These are phyloP conservation scores for Plasmodium vinckei DNA, from an alignment of 169 alveolate species.

Conservation along the genomic window DNA sequence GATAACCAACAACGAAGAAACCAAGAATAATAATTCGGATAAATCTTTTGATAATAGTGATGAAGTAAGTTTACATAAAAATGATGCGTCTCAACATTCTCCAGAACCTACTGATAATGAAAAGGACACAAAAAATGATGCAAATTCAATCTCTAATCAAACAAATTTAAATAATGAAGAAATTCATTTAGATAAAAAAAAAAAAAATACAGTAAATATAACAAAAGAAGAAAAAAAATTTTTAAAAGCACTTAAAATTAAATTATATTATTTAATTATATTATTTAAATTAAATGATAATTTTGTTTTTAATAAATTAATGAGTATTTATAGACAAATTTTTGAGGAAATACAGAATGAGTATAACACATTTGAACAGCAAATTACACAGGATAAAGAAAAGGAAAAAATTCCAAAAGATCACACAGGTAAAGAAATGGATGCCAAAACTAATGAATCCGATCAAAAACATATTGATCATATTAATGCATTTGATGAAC, in stretches of 20 bases:
- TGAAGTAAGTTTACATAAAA: not conserved
- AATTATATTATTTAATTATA: conserved; percentile 42
- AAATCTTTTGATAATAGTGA: not conserved
- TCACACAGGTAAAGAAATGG: not conserved
- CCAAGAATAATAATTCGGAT: not conserved
- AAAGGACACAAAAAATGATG: not conserved
- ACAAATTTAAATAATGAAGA: not conserved
- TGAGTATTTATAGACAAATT: conserved; percentile 62
- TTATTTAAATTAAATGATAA: conserved; percentile 67
- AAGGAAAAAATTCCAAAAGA: not conserved
- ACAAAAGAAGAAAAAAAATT: conserved; percentile 49
- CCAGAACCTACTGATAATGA: not conserved
- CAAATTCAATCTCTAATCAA: not conserved
- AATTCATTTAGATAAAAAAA: not conserved
- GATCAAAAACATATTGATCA: not conserved
- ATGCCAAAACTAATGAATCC: not conserved
- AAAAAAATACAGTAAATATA: not conserved
- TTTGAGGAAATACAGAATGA: conserved; percentile 56
- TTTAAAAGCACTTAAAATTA: conserved; percentile 64
- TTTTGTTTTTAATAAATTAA: conserved; percentile 65
- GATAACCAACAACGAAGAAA: conserved; percentile 1
- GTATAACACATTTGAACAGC: conserved; percentile 29
- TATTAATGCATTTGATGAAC: not conserved
- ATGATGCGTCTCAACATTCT: not conserved
- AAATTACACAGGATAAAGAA: conserved; percentile 2